Percentiles rank a stretch among this genome's conserved stretches.
These are phyloP conservation scores for Pythium vanterpoolii DNA, from an alignment of 352 stramenopile genomes.

Conservation along the genomic window DNA sequence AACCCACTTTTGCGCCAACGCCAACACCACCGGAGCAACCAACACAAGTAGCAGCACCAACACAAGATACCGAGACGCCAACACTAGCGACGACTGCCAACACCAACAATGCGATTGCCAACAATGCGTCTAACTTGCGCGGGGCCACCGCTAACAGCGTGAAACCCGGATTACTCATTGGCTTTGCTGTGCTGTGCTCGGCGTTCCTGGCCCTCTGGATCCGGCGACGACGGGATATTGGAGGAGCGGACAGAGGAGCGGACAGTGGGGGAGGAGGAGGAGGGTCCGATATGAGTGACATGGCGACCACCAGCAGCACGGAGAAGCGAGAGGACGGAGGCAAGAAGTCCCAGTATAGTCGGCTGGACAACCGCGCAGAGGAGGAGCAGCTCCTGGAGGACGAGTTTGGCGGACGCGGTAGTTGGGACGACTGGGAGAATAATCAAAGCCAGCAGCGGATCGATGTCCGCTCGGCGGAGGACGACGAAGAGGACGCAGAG, in stretches of 20 bases:
- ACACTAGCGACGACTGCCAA: conserved; percentile 7
- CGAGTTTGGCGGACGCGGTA: conserved; percentile 39
- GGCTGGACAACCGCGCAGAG: conserved; percentile 47
- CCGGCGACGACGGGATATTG: conserved; percentile 8
- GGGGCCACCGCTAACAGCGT: conserved; percentile 5
- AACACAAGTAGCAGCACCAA: conserved; percentile 6
- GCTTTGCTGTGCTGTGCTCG: conserved; percentile 12
- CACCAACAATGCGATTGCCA: conserved; percentile 5
- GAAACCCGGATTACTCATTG: conserved; percentile 8
- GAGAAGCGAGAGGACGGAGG: conserved; percentile 4
- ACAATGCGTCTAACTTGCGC: conserved; percentile 2
- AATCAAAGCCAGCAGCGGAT: conserved; percentile 21
- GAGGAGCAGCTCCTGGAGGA: conserved; percentile 50
- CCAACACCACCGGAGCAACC: conserved; percentile 1
- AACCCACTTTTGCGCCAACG: too few species aligned
- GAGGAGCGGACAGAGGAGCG: not conserved
- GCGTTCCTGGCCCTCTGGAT: conserved; percentile 22
- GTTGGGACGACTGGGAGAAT: conserved; percentile 75
- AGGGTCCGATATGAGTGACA: conserved; percentile 14
- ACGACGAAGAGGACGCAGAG: conserved; percentile 11
- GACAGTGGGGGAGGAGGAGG: not conserved
- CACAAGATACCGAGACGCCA: conserved; percentile 1
- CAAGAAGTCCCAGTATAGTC: conserved; percentile 59
- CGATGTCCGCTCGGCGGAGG: not conserved
- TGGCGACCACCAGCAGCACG: conserved; percentile 20